Conservation (phyloP, 345 rosid genomes). For the Syzygium oleosum region DNA sequence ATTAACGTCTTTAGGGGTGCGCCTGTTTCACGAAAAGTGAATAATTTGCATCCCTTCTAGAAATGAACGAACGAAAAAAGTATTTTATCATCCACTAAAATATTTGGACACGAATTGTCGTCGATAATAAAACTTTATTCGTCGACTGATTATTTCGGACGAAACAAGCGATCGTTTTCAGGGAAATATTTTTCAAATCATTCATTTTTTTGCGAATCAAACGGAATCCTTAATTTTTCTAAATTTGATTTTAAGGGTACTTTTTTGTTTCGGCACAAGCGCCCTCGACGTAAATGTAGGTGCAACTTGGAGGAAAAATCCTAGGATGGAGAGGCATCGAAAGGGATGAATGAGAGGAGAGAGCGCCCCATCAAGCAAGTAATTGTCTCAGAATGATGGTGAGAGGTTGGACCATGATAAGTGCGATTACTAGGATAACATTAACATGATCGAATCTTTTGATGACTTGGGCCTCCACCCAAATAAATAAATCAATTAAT, state of each 20-base stretch:
- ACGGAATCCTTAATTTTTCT: not conserved
- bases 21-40: not conserved
- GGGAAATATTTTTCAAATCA: rapidly evolving
- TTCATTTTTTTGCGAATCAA: rapidly evolving
- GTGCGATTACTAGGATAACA: not conserved
- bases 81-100: rapidly evolving
- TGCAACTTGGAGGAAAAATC: not conserved
- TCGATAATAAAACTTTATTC: not conserved
- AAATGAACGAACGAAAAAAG: not conserved
- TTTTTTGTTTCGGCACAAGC: not conserved
- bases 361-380: not conserved
- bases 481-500: not conserved
- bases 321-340: not conserved
- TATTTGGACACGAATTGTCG: not conserved
- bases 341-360: not conserved
- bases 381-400: not conserved
- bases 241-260: not conserved
- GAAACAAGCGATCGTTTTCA: rapidly evolving
- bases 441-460: not conserved
- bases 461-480: not conserved
- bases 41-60: rapidly evolving
- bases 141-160: rapidly evolving
- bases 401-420: not conserved
- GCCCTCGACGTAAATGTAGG: not conserved
- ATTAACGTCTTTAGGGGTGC: too few relatives aligned